Conservation (phyloP, 2,329 filamentous ascomycete species). For the Fusarium drepaniforme region DNA sequence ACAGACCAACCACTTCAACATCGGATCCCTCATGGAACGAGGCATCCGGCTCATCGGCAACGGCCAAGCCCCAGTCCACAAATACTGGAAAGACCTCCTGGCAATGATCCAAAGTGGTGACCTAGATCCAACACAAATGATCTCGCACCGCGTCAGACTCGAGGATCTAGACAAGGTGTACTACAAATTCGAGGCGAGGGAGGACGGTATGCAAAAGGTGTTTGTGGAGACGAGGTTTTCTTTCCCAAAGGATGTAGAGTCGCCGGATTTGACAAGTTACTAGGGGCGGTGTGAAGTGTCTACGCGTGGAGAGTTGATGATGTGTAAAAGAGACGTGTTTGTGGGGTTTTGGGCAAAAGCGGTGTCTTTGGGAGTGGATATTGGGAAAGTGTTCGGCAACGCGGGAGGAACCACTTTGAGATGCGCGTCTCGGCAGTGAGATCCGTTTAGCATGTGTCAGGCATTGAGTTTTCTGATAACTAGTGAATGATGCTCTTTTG, state of each 20-base stretch:
- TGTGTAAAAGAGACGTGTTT: not conserved
- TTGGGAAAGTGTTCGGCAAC: not conserved
- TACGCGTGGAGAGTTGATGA: not conserved
- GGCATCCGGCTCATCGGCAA: constrained; percentile 83
- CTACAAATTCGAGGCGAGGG: constrained; percentile 68
- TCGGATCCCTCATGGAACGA: constrained; percentile 86
- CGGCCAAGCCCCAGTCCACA: constrained; percentile 79
- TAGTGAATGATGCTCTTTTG: not conserved
- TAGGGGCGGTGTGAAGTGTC: constrained; percentile 3
- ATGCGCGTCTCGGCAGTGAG: not conserved
- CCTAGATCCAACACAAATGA: constrained; percentile 83
- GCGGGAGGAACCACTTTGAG: not conserved
- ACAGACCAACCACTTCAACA: constrained; percentile 70
- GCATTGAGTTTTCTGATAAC: not conserved
- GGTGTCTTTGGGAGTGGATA: not conserved
- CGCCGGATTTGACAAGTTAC: constrained; percentile 33
- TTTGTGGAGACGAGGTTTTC: constrained; percentile 73
- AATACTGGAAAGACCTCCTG: constrained; percentile 86
- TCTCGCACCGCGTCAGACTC: constrained; percentile 81
- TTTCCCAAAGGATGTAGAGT: constrained; percentile 52
- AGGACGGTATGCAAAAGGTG: constrained; percentile 85
- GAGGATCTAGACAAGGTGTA: constrained; percentile 80
- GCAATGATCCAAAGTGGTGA: constrained; percentile 73
- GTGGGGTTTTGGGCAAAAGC: not conserved
- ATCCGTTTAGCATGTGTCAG: not conserved